A percentile compares a stretch with the other conserved stretches of the same genome.
phyloP scores from a whole-genome alignment of 495 filamentous ascomycete species.

The Hypoxylon fuscum region DNA sequence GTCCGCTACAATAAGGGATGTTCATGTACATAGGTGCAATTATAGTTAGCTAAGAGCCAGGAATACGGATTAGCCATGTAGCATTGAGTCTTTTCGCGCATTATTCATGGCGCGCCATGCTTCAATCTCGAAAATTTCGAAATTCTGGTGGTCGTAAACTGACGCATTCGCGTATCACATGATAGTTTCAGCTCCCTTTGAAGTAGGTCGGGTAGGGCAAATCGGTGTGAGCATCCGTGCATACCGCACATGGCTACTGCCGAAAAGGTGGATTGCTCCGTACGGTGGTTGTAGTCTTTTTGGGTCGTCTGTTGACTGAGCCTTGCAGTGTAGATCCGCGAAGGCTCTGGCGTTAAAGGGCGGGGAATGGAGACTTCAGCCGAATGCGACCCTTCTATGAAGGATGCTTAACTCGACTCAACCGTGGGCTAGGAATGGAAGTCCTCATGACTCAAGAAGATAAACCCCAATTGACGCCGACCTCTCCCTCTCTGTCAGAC shows the following conservation, averaged over 20 bases:
- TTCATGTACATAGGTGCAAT: background rate
- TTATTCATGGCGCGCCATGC: background rate
- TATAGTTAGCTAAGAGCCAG: slow-evolving; percentile 8
- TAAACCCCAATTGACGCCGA: slow-evolving; percentile 16
- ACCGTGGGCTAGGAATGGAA: slow-evolving; percentile 21
- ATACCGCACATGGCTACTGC: slow-evolving; percentile 32
- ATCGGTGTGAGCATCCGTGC: slow-evolving; percentile 32
- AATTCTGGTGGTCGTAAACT: background rate
- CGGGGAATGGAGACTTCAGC: slow-evolving; percentile 36
- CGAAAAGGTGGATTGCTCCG: slow-evolving; percentile 33
- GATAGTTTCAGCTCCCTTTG: slow-evolving; percentile 25
- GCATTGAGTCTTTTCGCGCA: background rate
- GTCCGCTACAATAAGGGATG: background rate
- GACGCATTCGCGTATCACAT: slow-evolving; percentile 16
- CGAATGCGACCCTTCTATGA: slow-evolving; percentile 38
- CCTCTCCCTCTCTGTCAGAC: slow-evolving; percentile 15
- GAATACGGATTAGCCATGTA: background rate
- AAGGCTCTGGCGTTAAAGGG: slow-evolving; percentile 18
- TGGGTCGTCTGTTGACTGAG: slow-evolving; percentile 11
- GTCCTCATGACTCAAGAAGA: slow-evolving; percentile 22
- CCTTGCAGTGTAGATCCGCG: slow-evolving; percentile 30
- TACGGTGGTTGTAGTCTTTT: slow-evolving; percentile 15
- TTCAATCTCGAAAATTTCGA: slow-evolving; percentile 4
- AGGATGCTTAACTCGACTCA: slow-evolving; percentile 35
- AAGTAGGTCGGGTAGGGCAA: slow-evolving; percentile 14